Evolutionary conservation across 2,329 filamentous ascomycete genomes (phyloP).

Genomic region (Emmonsiellopsis sp.): DNA sequence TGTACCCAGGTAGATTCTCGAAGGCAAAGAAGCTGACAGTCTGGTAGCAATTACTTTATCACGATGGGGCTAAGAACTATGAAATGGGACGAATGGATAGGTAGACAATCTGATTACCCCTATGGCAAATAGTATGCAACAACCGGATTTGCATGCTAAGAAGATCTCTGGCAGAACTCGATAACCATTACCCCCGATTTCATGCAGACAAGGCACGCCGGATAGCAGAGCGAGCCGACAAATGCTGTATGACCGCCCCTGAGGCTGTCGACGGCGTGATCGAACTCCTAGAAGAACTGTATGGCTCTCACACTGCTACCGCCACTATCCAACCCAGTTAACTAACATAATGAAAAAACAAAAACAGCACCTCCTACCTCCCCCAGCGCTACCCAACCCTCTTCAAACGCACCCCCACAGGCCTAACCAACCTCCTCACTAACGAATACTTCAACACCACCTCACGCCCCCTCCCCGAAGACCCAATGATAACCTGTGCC

Average conservation of each 20-base stretch:
- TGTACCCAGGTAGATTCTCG: not conserved
- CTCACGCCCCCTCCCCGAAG: constrained; percentile 57
- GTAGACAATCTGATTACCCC: constrained; percentile 14
- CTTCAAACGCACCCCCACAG: constrained; percentile 54
- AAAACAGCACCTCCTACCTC: constrained; percentile 49
- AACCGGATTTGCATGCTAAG: not conserved
- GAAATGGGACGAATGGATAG: constrained; percentile 66
- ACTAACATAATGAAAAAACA: not conserved
- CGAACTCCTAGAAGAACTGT: constrained; percentile 67
- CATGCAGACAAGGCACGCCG: constrained; percentile 63
- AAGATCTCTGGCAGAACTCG: constrained; percentile 49
- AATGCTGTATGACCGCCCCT: constrained; percentile 61
- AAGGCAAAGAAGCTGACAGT: not conserved
- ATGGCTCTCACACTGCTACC: constrained; percentile 11
- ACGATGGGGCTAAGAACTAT: constrained; percentile 69
- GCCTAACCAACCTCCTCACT: constrained; percentile 60
- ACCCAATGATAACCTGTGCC: constrained; percentile 67
- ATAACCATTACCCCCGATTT: constrained; percentile 66
- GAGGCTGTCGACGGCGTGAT: constrained; percentile 63
- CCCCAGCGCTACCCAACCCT: constrained; percentile 66
- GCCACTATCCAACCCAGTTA: constrained; percentile 1
- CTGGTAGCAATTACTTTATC: constrained; percentile 54
- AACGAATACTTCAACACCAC: constrained; percentile 62
- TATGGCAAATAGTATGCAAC: not conserved
- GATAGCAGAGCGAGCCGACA: constrained; percentile 56